Percentiles rank a stretch among this genome's conserved stretches.
phyloP scores from a whole-genome alignment of 2,329 filamentous ascomycete genomes.

The Cryphonectria japonica region DNA sequence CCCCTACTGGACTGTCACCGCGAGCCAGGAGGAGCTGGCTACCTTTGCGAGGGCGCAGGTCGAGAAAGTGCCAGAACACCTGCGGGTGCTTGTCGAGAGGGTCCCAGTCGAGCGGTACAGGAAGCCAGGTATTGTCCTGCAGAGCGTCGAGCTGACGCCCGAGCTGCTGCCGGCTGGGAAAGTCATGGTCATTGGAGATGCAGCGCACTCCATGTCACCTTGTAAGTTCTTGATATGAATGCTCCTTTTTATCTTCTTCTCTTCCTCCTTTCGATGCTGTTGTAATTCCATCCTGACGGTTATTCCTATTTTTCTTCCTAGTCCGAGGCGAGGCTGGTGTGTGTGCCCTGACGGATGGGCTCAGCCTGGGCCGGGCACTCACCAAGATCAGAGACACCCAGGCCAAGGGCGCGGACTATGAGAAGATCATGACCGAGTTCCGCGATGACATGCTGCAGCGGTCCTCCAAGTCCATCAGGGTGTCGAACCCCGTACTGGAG shows the following conservation, averaged over 20 bases:
- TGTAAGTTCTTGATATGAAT: conserved; percentile 37
- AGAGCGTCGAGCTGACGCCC: conserved; percentile 39
- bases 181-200: conserved; percentile 48
- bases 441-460: conserved; percentile 20
- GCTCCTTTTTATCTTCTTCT: not conserved
- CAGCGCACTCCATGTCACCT: conserved; percentile 41
- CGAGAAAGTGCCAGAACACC: not conserved
- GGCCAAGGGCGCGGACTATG: conserved; percentile 5
- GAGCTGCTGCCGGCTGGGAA: conserved; percentile 43
- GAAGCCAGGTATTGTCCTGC: conserved; percentile 34
- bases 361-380: conserved; percentile 29
- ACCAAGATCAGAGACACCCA: conserved; percentile 6
- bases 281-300: not conserved
- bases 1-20: conserved; percentile 23
- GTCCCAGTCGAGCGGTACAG: conserved; percentile 8
- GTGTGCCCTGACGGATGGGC: conserved; percentile 47
- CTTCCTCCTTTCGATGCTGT: not conserved
- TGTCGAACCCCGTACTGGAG: conserved; percentile 18
- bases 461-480: conserved; percentile 10
- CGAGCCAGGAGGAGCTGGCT: conserved; percentile 19
- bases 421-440: conserved; percentile 14
- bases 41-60: conserved; percentile 12
- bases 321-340: conserved; percentile 53
- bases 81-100: conserved; percentile 21
- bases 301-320: conserved; percentile 26